A percentile compares a stretch with the other conserved stretches of the same genome.
phyloP scores from a whole-genome alignment of 129 eudicot genomes.

The Kitagawia praeruptora region DNA sequence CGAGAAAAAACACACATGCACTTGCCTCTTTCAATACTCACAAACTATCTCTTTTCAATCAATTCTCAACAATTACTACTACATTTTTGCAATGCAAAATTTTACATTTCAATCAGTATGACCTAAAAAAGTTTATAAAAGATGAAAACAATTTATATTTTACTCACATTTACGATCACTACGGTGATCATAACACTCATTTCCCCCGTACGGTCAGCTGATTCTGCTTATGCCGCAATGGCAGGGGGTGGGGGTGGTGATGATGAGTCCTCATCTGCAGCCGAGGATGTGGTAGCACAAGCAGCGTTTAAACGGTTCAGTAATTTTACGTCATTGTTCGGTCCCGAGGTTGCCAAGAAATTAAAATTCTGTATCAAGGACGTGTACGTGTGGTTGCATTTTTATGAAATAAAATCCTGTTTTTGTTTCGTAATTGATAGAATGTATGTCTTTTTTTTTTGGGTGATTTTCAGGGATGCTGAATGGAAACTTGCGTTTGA shows the following conservation, averaged over 20 bases:
- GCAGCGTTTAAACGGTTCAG: conserved; percentile 7
- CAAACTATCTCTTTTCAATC: conserved; percentile 2
- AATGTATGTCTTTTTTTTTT: background rate
- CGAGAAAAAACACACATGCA: conserved; percentile 1
- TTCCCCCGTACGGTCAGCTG: background rate
- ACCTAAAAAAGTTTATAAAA: background rate
- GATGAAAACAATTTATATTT: background rate
- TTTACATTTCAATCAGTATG: background rate
- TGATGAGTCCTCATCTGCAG: background rate
- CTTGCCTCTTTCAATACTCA: background rate
- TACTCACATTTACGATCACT: background rate
- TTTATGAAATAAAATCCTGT: too few relatives aligned
- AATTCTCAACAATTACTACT: background rate
- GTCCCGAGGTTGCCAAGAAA: background rate
- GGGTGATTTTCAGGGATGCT: conserved; percentile 11
- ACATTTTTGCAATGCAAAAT: background rate
- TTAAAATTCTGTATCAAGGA: conserved; percentile 7
- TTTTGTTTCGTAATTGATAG: background rate
- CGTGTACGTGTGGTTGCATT: conserved; percentile 1
- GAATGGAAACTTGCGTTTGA: conserved; percentile 10
- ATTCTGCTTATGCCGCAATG: background rate
- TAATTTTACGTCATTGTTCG: conserved; percentile 7
- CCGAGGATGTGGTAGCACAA: conserved; percentile 8
- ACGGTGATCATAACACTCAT: background rate
- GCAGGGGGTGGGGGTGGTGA: background rate